Conservation (phyloP, 2,329 filamentous ascomycete species). For the Aspergillus ochraceoroseus region DNA sequence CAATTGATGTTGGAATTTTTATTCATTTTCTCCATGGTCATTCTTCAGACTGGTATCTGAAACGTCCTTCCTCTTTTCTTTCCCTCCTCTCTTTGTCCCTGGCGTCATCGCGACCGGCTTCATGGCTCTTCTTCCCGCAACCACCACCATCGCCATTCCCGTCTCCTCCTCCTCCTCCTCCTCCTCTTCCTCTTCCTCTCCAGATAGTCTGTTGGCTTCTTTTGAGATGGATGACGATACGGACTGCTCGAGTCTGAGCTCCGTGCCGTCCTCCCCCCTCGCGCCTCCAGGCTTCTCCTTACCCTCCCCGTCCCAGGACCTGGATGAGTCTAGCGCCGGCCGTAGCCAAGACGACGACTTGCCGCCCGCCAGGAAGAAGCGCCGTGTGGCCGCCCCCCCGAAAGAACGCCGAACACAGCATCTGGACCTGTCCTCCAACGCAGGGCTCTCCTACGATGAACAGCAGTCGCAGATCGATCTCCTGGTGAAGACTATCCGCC, state of each 20-base stretch:
- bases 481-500: constrained; percentile 69
- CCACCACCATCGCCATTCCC: constrained; percentile 11
- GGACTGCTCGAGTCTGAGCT: constrained; percentile 42
- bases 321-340: constrained; percentile 36
- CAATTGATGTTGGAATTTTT: constrained; percentile 16
- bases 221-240: constrained; percentile 31
- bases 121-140: constrained; percentile 11
- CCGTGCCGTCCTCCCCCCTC: constrained; percentile 38
- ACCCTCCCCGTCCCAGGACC: constrained; percentile 43
- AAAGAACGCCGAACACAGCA: constrained; percentile 74
- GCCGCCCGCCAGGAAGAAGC: constrained; percentile 70
- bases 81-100: constrained; percentile 8
- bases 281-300: constrained; percentile 40
- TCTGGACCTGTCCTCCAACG: constrained; percentile 58
- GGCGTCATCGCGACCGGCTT: constrained; percentile 14
- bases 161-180: constrained; percentile 7
- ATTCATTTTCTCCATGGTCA: constrained; percentile 16
- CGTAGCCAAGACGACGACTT: constrained; percentile 57
- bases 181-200: constrained; percentile 14
- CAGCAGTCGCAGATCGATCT: constrained; percentile 62
- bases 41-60: constrained; percentile 14
- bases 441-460: constrained; percentile 37
- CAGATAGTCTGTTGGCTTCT: constrained; percentile 11
- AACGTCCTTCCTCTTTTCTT: constrained; percentile 11
- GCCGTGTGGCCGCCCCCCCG: constrained; percentile 56